Evolutionary conservation across 140 eudicot species (phyloP).

Genomic region (Stevia rebaudiana): DNA sequence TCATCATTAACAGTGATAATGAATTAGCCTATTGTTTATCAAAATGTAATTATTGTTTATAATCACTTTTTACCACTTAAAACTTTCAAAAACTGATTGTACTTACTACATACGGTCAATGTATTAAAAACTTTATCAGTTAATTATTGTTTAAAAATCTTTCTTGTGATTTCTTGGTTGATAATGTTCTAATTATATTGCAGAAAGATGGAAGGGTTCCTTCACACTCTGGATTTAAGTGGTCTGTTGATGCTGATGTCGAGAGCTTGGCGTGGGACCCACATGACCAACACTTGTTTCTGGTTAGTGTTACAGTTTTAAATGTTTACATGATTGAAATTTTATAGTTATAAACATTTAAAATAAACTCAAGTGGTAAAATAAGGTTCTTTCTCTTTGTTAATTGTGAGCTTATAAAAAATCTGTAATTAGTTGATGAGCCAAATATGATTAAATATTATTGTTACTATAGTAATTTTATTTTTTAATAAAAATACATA

Average conservation of each 20-base stretch:
- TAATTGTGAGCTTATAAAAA: no score
- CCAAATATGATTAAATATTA: no score
- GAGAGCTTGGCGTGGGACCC: constrained; percentile 97
- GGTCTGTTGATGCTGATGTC: constrained; percentile 79
- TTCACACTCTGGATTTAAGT: constrained; percentile 66
- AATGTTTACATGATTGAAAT: neutral
- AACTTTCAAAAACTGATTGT: neutral
- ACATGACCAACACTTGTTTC: constrained; percentile 74
- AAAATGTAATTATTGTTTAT: neutral
- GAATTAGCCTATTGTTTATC: neutral
- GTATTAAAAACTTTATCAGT: neutral
- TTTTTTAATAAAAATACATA: no score
- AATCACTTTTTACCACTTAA: neutral
- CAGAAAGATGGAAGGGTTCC: constrained; percentile 82
- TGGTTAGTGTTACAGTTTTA: constrained; percentile 49
- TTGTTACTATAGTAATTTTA: no score
- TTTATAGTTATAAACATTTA: neutral
- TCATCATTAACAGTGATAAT: neutral
- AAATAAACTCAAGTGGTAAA: neutral
- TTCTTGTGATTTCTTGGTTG: neutral
- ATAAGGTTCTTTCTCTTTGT: neutral
- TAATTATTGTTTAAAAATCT: neutral
- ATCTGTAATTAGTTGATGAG: no score
- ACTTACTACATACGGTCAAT: neutral
- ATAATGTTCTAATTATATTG: constrained; percentile 9